These are phyloP conservation scores for Pestalotiopsis fici DNA, from an alignment of 2,329 filamentous ascomycete genomes.

Conservation along the genomic window DNA sequence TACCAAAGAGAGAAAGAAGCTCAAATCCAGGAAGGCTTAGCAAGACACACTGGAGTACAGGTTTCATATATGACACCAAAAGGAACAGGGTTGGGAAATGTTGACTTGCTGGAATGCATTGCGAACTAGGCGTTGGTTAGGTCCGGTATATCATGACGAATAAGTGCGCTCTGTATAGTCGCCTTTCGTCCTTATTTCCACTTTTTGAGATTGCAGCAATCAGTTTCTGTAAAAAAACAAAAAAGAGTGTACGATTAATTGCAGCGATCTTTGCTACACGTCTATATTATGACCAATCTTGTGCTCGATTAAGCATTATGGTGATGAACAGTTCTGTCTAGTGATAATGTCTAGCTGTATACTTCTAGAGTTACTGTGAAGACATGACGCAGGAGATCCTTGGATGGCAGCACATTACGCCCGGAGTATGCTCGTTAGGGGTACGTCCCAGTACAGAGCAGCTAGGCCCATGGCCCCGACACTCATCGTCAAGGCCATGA, in stretches of 20 bases:
- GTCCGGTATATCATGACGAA: background rate
- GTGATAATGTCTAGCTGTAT: background rate
- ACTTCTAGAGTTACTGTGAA: background rate
- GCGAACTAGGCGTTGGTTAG: slow-evolving; percentile 1
- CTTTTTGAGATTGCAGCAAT: background rate
- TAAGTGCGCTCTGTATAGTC: background rate
- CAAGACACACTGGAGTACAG: background rate
- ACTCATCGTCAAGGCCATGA: slow-evolving; percentile 86
- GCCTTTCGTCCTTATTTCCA: background rate
- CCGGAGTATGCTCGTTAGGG: slow-evolving; percentile 44
- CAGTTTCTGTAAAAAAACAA: background rate
- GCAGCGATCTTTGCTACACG: background rate
- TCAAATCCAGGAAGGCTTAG: slow-evolving; percentile 7
- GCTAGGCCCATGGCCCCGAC: slow-evolving; percentile 71
- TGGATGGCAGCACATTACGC: slow-evolving; percentile 19
- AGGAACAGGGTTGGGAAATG: background rate
- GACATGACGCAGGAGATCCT: background rate
- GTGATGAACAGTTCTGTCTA: background rate
- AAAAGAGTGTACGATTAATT: background rate
- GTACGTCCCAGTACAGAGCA: slow-evolving; percentile 60
- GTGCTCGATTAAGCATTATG: background rate
- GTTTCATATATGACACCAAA: background rate
- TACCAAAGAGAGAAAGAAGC: slow-evolving; percentile 20
- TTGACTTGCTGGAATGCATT: slow-evolving; percentile 1
- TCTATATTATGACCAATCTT: background rate